Evolutionary conservation across 2,329 filamentous ascomycete species (phyloP), one percentile per base, ranked within the genome.

Genomic region (Trichothecium roseum): DNA sequence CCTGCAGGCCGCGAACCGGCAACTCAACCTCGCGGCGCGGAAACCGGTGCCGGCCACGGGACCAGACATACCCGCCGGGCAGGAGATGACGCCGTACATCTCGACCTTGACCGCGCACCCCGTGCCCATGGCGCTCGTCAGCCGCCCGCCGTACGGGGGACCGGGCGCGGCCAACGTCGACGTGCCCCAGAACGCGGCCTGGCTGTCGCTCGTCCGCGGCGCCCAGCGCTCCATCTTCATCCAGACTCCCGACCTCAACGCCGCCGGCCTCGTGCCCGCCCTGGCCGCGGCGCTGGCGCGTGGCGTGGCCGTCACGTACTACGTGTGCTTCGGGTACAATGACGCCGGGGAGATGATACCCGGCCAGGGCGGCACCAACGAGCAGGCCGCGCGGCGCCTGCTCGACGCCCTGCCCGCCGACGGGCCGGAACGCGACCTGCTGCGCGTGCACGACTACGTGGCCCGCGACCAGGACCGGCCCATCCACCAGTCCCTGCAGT

Each of bases 251-350:
- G 81, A 84, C 16, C 66, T 89, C 27, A 89, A 89, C 46, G 81
- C 83, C 1, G 70, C 72, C 38, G 78, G 75, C 0, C 59, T 87
- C 0, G 48, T 86, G 0, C 69, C 75, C 0, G 78, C 76, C 1
- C 68, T 88, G 4, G 50, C 71, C 1, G 68, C 67, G 3, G 82
- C 84, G 0, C 69, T 78, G n/a, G 66, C 75, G 40, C 64, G 82
- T 2, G 82, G 82, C 0, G 56, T 87, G 1, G 62, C 77, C 34
- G 74, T 87, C 0, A 76, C 71, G 1, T 79, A 76, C 51, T 87
- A 84, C 42, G 66, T 86, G 2, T 85, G 81, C 43, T 68, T 88
- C 1, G 82, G 84, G 2, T 89, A 89, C 58, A 88, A 88, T 42
- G 84, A 88, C 44, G 63, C 74, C 0, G 84, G 83, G 16, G 81